Percentiles rank a stretch among this genome's conserved stretches.
Conservation (phyloP, 805 yeast species). For the Priceomyces fermenticarens region DNA sequence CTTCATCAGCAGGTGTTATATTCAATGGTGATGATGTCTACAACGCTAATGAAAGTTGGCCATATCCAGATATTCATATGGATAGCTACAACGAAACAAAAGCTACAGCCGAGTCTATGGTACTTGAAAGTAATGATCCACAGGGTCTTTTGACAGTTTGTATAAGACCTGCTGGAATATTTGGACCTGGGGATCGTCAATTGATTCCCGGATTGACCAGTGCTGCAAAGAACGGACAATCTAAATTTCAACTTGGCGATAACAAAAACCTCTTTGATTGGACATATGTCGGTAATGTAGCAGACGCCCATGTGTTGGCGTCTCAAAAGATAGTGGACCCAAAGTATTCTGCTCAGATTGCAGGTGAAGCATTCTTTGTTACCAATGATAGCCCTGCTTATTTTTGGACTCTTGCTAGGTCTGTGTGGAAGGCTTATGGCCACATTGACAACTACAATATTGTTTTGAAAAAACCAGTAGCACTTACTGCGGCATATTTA, state of each 20-base stretch:
- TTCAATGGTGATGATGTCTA: constrained; percentile 91
- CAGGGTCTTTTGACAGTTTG: constrained; percentile 72
- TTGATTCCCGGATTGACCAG: constrained; percentile 87
- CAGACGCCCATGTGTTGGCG: constrained; percentile 93
- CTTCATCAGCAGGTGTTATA: constrained; percentile 96
- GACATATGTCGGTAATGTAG: constrained; percentile 98
- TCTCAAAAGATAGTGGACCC: constrained; percentile 67
- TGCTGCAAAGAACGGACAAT: constrained; percentile 81
- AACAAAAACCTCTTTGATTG: constrained; percentile 92
- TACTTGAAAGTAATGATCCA: constrained; percentile 65
- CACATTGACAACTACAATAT: constrained; percentile 67
- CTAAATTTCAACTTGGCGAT: constrained; percentile 91
- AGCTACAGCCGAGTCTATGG: constrained; percentile 84
- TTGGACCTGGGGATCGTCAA: constrained; percentile 98
- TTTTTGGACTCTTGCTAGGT: constrained; percentile 95
- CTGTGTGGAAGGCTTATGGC: constrained; percentile 97
- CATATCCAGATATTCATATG: constrained; percentile 89
- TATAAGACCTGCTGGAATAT: constrained; percentile 94
- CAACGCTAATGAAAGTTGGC: constrained; percentile 93
- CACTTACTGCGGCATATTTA: constrained; percentile 75
- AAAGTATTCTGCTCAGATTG: constrained; percentile 42
- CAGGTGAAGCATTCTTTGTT: constrained; percentile 85
- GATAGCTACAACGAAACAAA: constrained; percentile 96
- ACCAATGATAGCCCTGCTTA: constrained; percentile 94
- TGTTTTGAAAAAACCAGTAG: constrained; percentile 70